These are phyloP conservation scores for Lactuca sativa DNA, from an alignment of 129 eudicot genomes.

Conservation along the genomic window DNA sequence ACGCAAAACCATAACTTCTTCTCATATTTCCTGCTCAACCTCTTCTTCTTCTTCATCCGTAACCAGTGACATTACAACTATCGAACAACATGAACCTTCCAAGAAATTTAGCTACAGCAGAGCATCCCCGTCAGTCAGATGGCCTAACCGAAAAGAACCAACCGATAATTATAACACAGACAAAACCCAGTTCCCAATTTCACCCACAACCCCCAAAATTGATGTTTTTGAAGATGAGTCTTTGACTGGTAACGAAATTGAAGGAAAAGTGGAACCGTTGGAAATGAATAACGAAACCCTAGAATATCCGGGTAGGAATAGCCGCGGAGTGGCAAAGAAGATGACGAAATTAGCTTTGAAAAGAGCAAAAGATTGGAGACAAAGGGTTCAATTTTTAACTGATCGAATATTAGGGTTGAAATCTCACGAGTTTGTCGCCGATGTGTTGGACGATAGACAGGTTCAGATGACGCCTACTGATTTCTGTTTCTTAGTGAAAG, in stretches of 20 bases:
- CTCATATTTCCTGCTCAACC: conserved; percentile 35
- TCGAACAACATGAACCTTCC: conserved; percentile 42
- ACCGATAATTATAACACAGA: conserved; percentile 16
- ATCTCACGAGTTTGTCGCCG: conserved; percentile 78
- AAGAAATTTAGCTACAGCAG: conserved; percentile 70
- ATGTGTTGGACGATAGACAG: conserved; percentile 76
- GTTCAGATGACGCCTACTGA: conserved; percentile 96
- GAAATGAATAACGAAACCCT: conserved; percentile 41
- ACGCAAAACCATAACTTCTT: conserved; percentile 20
- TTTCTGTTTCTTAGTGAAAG: conserved; percentile 84
- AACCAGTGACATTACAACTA: conserved; percentile 36
- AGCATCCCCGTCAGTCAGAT: conserved; percentile 86
- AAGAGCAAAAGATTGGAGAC: conserved; percentile 87
- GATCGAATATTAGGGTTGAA: conserved; percentile 68
- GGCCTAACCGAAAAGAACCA: conserved; percentile 64
- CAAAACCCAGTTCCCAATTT: conserved; percentile 28
- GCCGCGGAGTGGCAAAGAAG: conserved; percentile 61
- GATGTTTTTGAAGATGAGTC: conserved; percentile 27
- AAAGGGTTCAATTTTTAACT: conserved; percentile 74
- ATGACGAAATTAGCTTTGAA: conserved; percentile 81
- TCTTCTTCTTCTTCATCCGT: conserved; percentile 29
- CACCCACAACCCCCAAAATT: conserved; percentile 9
- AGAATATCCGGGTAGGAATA: conserved; percentile 62
- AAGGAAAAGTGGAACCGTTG: conserved; percentile 24
- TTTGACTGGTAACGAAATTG: conserved; percentile 16